Percentiles rank a stretch among this genome's conserved stretches.
Conservation (phyloP, 352 stramenopile species). For the Phytophthora idaei region DNA sequence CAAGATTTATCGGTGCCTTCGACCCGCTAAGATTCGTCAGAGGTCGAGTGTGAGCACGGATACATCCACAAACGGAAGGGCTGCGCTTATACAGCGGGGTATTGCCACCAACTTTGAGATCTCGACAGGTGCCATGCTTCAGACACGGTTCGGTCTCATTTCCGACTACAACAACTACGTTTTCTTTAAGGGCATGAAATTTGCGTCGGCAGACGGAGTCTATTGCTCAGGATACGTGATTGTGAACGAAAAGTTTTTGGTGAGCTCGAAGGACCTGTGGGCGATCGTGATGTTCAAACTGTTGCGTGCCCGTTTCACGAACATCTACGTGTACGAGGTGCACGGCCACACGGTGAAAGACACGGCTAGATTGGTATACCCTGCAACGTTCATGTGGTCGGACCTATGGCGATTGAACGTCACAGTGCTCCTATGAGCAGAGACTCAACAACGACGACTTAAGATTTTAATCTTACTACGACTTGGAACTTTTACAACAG, state of each 20-base stretch:
- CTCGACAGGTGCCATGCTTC: conserved; percentile 33
- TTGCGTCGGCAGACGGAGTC: conserved; percentile 40
- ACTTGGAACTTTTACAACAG: too few species aligned
- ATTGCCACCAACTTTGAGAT: conserved; percentile 38
- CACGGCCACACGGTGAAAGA: conserved; percentile 37
- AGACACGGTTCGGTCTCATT: conserved; percentile 38
- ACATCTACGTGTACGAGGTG: conserved; percentile 44
- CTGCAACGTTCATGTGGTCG: conserved; percentile 32
- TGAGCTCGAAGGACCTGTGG: conserved; percentile 37
- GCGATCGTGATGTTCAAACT: conserved; percentile 42
- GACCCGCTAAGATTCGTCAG: conserved; percentile 13
- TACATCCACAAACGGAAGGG: conserved; percentile 15
- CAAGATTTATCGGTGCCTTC: conserved; percentile 23
- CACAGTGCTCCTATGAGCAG: conserved; percentile 29
- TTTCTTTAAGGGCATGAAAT: conserved; percentile 50
- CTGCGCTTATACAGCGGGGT: conserved; percentile 4
- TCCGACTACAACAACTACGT: conserved; percentile 46
- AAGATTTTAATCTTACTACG: too few species aligned
- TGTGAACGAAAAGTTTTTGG: conserved; percentile 43
- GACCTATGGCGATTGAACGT: conserved; percentile 35
- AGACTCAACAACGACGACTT: neutral
- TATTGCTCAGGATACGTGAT: conserved; percentile 46
- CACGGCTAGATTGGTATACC: conserved; percentile 38
- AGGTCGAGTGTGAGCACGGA: conserved; percentile 22
- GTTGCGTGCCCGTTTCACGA: conserved; percentile 21